Base-by-base conservation (phyloP, 2,329 filamentous ascomycete genomes). In the Talaromyces albobiverticillius region DNA sequence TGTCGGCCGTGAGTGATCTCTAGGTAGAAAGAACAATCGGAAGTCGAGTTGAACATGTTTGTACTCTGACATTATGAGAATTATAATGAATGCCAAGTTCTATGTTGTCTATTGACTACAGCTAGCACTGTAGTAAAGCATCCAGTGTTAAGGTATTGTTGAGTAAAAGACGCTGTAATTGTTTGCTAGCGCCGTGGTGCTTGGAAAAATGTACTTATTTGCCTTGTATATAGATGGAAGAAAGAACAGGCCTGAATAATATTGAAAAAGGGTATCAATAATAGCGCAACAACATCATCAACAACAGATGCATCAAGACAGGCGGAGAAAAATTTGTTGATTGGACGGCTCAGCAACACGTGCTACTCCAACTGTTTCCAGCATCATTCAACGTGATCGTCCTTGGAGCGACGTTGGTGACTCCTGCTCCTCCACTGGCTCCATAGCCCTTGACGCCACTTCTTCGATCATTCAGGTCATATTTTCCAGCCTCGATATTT, bases 401-500 rank as follows among this genome's bases (percentile, higher is more conserved):
- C 54, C 69, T 69, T 16, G 71, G 70, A 13, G 66, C 55, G 26
- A 65, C 69, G 5, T 61, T 64, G 51, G 64, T 68, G 46, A 65
- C 61, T 41, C 71, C 70, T 4, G 66, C 67, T 4, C 72, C 72
- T 13, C 40, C 41, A 29, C 45, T 46, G 1, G 71, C 71, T 20
- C 73, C 75, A 59, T 72, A 78, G 14, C 70, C 86, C 73, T 96
- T 97, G 57, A 99, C 92, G 23, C 94, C 94, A 57, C 88, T 93
- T 67, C 92, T 83, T 66, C 93, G 82, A 71, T 97, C 93, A 68
- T 96, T 95, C 62, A 97, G 76, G 73, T 99, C 92, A 70, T 97
- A 97, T 69, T 85, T 90, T 10, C 94, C 94, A 1, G 90, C 90
- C 76, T 96, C 90, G 59, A 99, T 96, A 66, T 97, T 97, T 70